Percentiles rank a stretch among this genome's conserved stretches.
These are phyloP conservation scores for Obba rivulosa DNA, from an alignment of 768 basidiomycete genomes.

Conservation along the genomic window DNA sequence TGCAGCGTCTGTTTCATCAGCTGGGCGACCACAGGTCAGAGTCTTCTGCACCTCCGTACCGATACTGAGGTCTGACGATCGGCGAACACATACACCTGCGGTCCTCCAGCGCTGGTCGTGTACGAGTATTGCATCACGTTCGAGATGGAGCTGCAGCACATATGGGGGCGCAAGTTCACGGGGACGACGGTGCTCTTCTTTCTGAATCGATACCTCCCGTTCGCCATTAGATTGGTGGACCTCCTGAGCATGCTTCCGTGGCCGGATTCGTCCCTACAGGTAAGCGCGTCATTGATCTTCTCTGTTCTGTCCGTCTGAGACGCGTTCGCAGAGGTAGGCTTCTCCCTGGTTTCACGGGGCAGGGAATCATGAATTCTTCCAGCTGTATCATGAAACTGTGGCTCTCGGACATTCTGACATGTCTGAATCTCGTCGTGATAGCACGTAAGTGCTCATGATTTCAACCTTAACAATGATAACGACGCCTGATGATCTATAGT, in stretches of 20 bases:
- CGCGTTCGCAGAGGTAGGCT: not conserved
- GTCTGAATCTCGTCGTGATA: not conserved
- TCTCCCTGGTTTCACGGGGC: not conserved
- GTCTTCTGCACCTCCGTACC: no score
- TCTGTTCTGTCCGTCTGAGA: not conserved
- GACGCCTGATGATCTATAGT: not conserved
- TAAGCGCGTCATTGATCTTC: not conserved
- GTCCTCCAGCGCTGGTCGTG: constrained; percentile 5
- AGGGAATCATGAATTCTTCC: not conserved
- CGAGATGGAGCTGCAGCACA: constrained; percentile 3
- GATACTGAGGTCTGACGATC: no score
- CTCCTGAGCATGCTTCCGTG: constrained; percentile 6
- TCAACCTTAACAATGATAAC: not conserved
- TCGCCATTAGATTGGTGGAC: constrained; percentile 1
- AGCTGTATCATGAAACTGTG: not conserved
- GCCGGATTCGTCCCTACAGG: constrained; percentile 6
- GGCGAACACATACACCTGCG: no score
- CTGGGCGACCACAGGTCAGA: no score
- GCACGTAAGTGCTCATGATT: not conserved
- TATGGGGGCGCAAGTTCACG: constrained; percentile 11
- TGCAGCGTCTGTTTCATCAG: no score
- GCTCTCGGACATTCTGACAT: not conserved
- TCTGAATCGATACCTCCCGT: constrained; percentile 9
- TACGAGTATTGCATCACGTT: constrained; percentile 10
- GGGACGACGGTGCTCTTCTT: constrained; percentile 10